Percentiles rank a stretch among this genome's conserved stretches.
phyloP scores from a whole-genome alignment of 2,329 filamentous ascomycete species.

The Talaromyces sp. region DNA sequence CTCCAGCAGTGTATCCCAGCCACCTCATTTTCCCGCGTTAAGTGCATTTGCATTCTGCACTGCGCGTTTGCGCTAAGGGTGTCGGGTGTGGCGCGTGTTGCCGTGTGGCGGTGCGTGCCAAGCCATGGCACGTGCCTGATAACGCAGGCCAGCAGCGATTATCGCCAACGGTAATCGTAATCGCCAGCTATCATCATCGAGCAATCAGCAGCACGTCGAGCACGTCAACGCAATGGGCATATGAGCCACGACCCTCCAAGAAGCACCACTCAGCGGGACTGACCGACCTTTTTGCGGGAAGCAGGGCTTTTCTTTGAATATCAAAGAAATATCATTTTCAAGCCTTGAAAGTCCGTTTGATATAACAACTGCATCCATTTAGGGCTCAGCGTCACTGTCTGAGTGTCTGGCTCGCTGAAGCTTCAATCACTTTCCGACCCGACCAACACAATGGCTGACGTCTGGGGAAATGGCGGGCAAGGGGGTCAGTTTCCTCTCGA shows the following conservation, averaged over 20 bases:
- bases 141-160: neutral
- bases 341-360: no score
- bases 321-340: no score
- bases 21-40: neutral
- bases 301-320: neutral
- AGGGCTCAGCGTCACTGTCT: neutral
- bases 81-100: neutral
- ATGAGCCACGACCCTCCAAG: neutral
- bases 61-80: neutral
- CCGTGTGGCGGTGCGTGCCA: neutral
- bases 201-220: neutral
- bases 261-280: neutral
- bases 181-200: neutral
- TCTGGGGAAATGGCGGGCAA: constrained; percentile 41
- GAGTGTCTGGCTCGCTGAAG: neutral
- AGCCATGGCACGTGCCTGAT: neutral
- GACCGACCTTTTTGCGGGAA: neutral
- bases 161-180: neutral
- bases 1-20: neutral
- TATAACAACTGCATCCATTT: neutral
- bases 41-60: neutral
- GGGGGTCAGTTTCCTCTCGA: constrained; percentile 71
- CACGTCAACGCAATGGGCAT: neutral
- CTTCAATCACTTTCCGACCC: neutral
- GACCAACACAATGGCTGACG: constrained; percentile 31